Conservation (phyloP, 208 protist genomes). For the Leishmania tropica region DNA sequence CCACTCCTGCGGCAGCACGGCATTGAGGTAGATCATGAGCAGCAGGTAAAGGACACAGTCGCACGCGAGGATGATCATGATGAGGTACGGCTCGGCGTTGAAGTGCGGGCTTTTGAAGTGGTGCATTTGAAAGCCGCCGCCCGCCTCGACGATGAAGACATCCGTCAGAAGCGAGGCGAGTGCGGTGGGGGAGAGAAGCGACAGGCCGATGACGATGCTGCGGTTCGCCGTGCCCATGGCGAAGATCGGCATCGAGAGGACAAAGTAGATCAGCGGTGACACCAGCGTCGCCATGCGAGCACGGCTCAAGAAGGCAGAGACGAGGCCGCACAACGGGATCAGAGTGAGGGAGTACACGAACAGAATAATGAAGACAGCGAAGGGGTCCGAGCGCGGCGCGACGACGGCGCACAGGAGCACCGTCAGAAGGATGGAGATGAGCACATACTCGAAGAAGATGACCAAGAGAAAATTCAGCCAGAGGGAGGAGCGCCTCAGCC, state of each 20-base stretch:
- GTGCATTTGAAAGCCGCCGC: constrained; percentile 33
- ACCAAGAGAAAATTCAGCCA: constrained; percentile 64
- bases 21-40: constrained; percentile 68
- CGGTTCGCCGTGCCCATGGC: constrained; percentile 26
- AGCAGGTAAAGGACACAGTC: constrained; percentile 58
- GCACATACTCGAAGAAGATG: constrained; percentile 47
- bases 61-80: constrained; percentile 29
- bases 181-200: constrained; percentile 55
- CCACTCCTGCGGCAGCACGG: constrained; percentile 64
- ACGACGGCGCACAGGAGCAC: constrained; percentile 56
- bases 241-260: constrained; percentile 32
- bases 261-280: constrained; percentile 70
- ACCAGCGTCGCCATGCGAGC: constrained; percentile 60
- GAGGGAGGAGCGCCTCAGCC: constrained; percentile 51
- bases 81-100: constrained; percentile 25
- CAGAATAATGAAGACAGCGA: constrained; percentile 53
- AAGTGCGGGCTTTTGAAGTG: constrained; percentile 35
- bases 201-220: constrained; percentile 28
- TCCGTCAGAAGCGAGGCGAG: constrained; percentile 37
- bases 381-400: constrained; percentile 42
- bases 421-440: constrained; percentile 55
- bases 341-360: constrained; percentile 54
- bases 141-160: constrained; percentile 37
- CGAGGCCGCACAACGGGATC: constrained; percentile 54
- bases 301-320: constrained; percentile 70